A percentile compares a stretch with the other conserved stretches of the same genome.
Evolutionary conservation across 2,329 filamentous ascomycete genomes (phyloP).

Genomic region (Trichophyton mentagrophytes): DNA sequence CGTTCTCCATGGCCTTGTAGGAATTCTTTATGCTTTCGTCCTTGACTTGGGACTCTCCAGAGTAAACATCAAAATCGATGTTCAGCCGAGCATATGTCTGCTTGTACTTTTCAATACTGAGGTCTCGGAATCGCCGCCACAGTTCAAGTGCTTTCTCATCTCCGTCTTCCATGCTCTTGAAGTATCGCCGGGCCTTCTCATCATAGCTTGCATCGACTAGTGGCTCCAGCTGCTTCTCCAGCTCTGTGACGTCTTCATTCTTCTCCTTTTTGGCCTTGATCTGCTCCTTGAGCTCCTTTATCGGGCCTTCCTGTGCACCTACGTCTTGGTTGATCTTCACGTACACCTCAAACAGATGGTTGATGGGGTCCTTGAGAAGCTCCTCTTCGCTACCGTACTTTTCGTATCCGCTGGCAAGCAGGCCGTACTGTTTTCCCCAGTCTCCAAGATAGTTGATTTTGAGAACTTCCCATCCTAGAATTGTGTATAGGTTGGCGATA

Average conservation of each 20-base stretch:
- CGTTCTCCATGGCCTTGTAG: conserved; percentile 46
- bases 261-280: conserved; percentile 38
- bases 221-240: conserved; percentile 38
- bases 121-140: conserved; percentile 51
- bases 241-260: conserved; percentile 35
- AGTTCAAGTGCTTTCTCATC: conserved; percentile 46
- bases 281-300: conserved; percentile 42
- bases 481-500: conserved; percentile 48
- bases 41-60: conserved; percentile 56
- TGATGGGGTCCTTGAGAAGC: conserved; percentile 48
- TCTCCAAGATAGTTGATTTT: conserved; percentile 57
- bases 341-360: conserved; percentile 54
- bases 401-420: conserved; percentile 50
- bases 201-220: conserved; percentile 43
- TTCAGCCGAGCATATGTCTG: conserved; percentile 52
- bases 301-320: conserved; percentile 42
- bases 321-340: conserved; percentile 50
- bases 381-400: conserved; percentile 49
- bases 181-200: conserved; percentile 50
- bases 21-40: conserved; percentile 50
- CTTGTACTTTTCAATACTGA: conserved; percentile 53
- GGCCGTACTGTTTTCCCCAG: conserved; percentile 56
- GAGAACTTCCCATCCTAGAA: conserved; percentile 49
- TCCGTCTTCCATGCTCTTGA: conserved; percentile 55
- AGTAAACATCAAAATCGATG: conserved; percentile 53